Conservation (phyloP, 2,329 filamentous ascomycete species). For the Sphaerulina populicola region DNA sequence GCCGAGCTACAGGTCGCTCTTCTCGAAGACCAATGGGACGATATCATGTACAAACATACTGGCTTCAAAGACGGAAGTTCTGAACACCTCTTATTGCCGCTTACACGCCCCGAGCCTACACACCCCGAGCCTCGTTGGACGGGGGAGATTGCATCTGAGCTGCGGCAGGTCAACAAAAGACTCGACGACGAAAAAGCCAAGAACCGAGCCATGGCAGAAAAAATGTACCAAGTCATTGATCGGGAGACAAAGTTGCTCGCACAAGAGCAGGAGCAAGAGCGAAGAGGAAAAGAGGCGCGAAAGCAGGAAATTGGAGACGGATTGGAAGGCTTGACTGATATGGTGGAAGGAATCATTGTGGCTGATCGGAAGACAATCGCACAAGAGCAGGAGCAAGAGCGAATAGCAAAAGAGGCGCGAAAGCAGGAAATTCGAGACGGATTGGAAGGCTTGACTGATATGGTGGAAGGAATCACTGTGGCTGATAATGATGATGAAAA, state of each 20-base stretch:
- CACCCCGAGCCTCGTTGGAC: neutral
- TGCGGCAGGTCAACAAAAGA: neutral
- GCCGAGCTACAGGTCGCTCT: slow-evolving; percentile 36
- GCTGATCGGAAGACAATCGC: too few species aligned
- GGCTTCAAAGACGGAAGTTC: slow-evolving; percentile 12
- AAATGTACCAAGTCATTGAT: slow-evolving; percentile 43
- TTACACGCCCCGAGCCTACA: neutral
- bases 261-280: slow-evolving; percentile 29
- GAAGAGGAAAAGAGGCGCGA: neutral
- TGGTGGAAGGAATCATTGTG: slow-evolving; percentile 1
- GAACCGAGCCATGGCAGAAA: slow-evolving; percentile 31
- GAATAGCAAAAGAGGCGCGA: neutral
- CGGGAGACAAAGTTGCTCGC: slow-evolving; percentile 40
- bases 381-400: slow-evolving; percentile 20
- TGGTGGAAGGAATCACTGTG: slow-evolving; percentile 1
- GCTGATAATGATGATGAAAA: neutral
- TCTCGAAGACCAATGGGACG: slow-evolving; percentile 46
- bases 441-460: slow-evolving; percentile 1
- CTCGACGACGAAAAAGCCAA: slow-evolving; percentile 26
- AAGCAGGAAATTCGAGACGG: neutral
- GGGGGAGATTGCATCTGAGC: neutral
- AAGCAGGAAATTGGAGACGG: neutral
- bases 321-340: slow-evolving; percentile 1
- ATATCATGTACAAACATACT: slow-evolving; percentile 26
- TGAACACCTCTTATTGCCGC: too few species aligned